phyloP scores from a whole-genome alignment of 495 filamentous ascomycete species.

The Bathelium albidoporum region DNA sequence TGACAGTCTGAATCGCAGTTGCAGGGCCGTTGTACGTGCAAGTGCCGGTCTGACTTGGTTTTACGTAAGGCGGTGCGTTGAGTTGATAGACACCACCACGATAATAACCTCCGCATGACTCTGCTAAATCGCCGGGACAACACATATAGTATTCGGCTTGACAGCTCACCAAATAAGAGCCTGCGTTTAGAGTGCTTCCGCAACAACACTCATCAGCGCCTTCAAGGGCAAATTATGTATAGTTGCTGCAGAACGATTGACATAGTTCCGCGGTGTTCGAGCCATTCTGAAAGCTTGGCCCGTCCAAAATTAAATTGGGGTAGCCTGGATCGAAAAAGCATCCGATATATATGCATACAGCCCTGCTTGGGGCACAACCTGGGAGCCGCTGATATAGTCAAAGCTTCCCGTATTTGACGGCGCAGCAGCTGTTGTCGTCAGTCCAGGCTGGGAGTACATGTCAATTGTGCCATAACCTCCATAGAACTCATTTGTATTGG shows the following conservation, averaged over 20 bases:
- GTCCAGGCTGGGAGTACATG: slow-evolving; percentile 10
- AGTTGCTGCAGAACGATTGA: background rate
- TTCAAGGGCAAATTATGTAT: background rate
- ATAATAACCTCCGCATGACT: background rate
- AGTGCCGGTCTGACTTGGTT: background rate
- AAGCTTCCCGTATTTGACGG: background rate
- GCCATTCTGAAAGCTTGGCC: background rate
- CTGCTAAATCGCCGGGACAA: background rate
- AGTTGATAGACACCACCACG: background rate
- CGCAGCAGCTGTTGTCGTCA: background rate
- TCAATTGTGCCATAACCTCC: slow-evolving; percentile 12
- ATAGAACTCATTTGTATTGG: background rate
- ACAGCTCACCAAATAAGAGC: background rate
- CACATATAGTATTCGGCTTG: background rate
- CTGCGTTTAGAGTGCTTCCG: background rate
- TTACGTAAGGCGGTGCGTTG: background rate
- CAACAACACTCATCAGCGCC: background rate
- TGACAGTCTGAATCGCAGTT: background rate
- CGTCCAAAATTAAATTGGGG: background rate
- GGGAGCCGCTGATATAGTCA: background rate
- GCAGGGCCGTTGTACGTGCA: slow-evolving; percentile 1
- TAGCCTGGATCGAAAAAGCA: background rate
- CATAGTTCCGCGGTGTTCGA: background rate
- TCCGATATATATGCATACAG: background rate
- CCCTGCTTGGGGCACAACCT: background rate